phyloP scores from a whole-genome alignment of 768 basidiomycete species.

The Guyanaporus albipodus region DNA sequence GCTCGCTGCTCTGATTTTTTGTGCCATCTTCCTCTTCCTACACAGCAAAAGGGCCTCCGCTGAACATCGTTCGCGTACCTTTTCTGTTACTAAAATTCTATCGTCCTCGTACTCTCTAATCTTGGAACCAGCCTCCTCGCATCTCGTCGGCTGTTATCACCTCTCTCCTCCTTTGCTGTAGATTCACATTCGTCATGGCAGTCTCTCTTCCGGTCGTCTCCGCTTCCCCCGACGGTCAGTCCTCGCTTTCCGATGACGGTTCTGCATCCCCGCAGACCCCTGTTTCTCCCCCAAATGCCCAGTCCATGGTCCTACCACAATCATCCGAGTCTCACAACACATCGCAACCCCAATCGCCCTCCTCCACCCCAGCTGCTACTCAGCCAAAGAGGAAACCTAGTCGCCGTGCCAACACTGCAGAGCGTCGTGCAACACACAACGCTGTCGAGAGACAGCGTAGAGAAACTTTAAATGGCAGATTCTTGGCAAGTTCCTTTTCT shows the following conservation, averaged over 20 bases:
- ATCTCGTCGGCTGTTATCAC: constrained; percentile 3
- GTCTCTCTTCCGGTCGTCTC: constrained; percentile 40
- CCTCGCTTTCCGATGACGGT: constrained; percentile 41
- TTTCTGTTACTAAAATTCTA: constrained; percentile 28
- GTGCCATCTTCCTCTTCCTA: constrained; percentile 18
- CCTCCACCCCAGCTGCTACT: constrained; percentile 22
- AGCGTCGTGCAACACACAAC: constrained; percentile 94
- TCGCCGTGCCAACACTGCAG: constrained; percentile 92
- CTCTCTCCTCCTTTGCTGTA: constrained; percentile 13
- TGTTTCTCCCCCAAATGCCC: constrained; percentile 36
- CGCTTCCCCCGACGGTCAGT: constrained; percentile 36
- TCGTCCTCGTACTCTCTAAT: constrained; percentile 16
- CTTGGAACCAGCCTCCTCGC: not conserved
- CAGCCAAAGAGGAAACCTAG: constrained; percentile 76
- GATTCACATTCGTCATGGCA: constrained; percentile 23
- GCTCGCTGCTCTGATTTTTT: constrained; percentile 50
- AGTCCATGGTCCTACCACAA: constrained; percentile 34
- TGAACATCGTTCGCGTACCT: constrained; percentile 46
- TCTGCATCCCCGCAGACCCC: constrained; percentile 49
- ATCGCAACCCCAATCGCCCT: constrained; percentile 21
- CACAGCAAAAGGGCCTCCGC: constrained; percentile 36
- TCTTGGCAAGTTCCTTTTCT: constrained; percentile 56
- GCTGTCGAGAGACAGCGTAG: constrained; percentile 92
- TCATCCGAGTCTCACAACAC: constrained; percentile 23
- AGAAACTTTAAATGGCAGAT: constrained; percentile 90